These are phyloP conservation scores for Pogostemon cablin DNA, from an alignment of 257 asterid species.

Conservation along the genomic window DNA sequence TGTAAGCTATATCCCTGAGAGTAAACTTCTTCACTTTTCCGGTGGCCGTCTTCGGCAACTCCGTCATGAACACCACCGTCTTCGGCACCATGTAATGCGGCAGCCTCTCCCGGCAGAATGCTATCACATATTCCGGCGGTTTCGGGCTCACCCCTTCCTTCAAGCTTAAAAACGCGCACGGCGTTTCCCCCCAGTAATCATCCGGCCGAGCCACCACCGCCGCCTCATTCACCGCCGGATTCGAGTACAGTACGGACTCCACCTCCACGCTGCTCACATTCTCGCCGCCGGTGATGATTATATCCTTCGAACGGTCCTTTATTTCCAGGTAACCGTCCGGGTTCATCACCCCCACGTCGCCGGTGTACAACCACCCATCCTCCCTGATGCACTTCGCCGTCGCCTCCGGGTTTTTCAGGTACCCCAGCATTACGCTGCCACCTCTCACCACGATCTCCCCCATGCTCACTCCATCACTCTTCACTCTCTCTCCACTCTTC, in stretches of 20 bases:
- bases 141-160: constrained; percentile 36
- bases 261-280: constrained; percentile 85
- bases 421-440: constrained; percentile 67
- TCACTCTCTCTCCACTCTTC: constrained; percentile 47
- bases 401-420: constrained; percentile 57
- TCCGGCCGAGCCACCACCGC: constrained; percentile 90
- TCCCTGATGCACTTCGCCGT: constrained; percentile 50
- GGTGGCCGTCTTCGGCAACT: constrained; percentile 72
- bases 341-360: constrained; percentile 79
- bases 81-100: constrained; percentile 80
- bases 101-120: constrained; percentile 57
- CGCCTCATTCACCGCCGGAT: constrained; percentile 69
- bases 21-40: constrained; percentile 67
- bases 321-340: constrained; percentile 75
- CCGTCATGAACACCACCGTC: constrained; percentile 65
- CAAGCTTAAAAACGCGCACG: constrained; percentile 73
- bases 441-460: constrained; percentile 74
- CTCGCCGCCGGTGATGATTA: constrained; percentile 76
- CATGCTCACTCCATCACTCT: constrained; percentile 53
- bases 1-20: constrained; percentile 53
- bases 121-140: constrained; percentile 49
- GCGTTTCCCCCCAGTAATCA: constrained; percentile 82
- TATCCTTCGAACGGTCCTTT: constrained; percentile 72
- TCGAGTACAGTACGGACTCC: constrained; percentile 64
- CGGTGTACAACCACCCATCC: constrained; percentile 75